A percentile compares a stretch with the other conserved stretches of the same genome.
phyloP scores from a whole-genome alignment of 2,329 filamentous ascomycete genomes.

The Cladosporium velox region DNA sequence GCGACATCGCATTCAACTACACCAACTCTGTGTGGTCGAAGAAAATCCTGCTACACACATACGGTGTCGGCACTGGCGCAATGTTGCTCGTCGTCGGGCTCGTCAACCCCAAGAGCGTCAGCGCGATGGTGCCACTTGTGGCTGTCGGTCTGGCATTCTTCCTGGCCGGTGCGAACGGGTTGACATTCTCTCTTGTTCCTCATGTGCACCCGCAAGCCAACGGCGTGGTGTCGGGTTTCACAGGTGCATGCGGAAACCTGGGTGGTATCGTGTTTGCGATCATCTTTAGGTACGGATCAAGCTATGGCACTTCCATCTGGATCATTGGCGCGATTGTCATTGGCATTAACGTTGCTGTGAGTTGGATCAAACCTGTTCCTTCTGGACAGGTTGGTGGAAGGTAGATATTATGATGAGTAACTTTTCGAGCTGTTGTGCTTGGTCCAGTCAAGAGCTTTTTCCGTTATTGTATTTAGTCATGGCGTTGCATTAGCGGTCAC shows the following conservation, averaged over 20 bases:
- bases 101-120: constrained; percentile 61
- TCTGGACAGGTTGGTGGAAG: constrained; percentile 55
- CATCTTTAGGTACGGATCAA: constrained; percentile 72
- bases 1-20: constrained; percentile 57
- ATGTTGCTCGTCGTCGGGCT: constrained; percentile 66
- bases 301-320: constrained; percentile 74
- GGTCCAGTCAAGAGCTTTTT: neutral
- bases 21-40: constrained; percentile 62
- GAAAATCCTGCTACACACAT: constrained; percentile 61
- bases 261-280: constrained; percentile 84
- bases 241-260: constrained; percentile 79
- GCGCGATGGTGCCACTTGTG: constrained; percentile 74
- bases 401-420: constrained; percentile 18
- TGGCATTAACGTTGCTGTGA: constrained; percentile 65
- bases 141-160: constrained; percentile 78
- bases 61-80: constrained; percentile 58
- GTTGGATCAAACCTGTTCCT: constrained; percentile 63
- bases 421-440: neutral
- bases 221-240: constrained; percentile 73
- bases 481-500: neutral
- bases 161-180: constrained; percentile 80
- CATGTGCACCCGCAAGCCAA: constrained; percentile 84
- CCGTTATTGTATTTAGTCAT: neutral
- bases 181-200: constrained; percentile 82
- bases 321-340: constrained; percentile 78